Percentiles rank a stretch among this genome's conserved stretches.
These are phyloP conservation scores for Massospora cicadina DNA, from an alignment of 371 early-diverging fungal genomes.

Conservation along the genomic window DNA sequence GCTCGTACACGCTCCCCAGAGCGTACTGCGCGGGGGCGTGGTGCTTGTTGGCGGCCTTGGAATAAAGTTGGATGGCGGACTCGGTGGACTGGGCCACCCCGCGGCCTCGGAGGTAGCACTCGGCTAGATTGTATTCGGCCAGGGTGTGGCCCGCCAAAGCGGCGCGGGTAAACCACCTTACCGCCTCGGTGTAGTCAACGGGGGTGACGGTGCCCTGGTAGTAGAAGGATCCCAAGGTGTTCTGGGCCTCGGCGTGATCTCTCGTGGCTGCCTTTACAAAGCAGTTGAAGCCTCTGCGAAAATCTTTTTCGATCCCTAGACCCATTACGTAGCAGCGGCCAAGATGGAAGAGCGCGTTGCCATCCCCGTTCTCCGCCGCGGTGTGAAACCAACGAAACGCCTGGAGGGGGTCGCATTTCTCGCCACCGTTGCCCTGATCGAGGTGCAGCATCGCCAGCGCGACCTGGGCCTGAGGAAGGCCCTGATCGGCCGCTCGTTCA, in stretches of 20 bases:
- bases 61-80: slow-evolving; percentile 67
- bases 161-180: slow-evolving; percentile 41
- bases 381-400: slow-evolving; percentile 36
- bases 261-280: slow-evolving; percentile 44
- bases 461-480: slow-evolving; percentile 48
- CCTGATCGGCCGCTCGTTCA: slow-evolving; percentile 32
- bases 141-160: slow-evolving; percentile 54
- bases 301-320: slow-evolving; percentile 34
- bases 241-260: slow-evolving; percentile 59
- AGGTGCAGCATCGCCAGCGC: slow-evolving; percentile 60
- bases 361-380: slow-evolving; percentile 43
- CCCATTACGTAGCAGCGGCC: slow-evolving; percentile 44
- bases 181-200: slow-evolving; percentile 41
- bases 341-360: slow-evolving; percentile 36
- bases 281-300: slow-evolving; percentile 37
- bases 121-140: slow-evolving; percentile 71
- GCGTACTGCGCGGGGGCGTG: slow-evolving; percentile 79
- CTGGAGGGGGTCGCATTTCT: slow-evolving; percentile 26
- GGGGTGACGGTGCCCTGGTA: slow-evolving; percentile 52
- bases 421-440: slow-evolving; percentile 56
- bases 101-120: slow-evolving; percentile 72
- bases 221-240: slow-evolving; percentile 53
- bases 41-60: slow-evolving; percentile 49
- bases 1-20: slow-evolving; percentile 69
- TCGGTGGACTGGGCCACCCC: slow-evolving; percentile 41